A percentile compares a stretch with the other conserved stretches of the same genome.
Conservation (phyloP, 495 filamentous ascomycete genomes). For the Margaritispora aquatica region DNA sequence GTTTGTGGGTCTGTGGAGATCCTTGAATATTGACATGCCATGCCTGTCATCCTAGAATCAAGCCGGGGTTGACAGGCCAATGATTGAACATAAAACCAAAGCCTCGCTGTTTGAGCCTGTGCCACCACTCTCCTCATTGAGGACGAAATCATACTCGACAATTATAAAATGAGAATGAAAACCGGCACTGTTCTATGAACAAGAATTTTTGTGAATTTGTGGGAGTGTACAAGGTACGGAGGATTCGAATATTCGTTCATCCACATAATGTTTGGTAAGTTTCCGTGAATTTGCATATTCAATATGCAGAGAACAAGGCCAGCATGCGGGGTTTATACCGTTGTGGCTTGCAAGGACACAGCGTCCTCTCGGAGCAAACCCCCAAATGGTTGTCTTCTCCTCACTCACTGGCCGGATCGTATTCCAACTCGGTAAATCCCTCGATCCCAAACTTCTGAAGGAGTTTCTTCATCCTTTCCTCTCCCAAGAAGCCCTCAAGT, state of each 20-base stretch:
- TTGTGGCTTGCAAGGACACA: not conserved
- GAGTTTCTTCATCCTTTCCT: slow-evolving; percentile 20
- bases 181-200: too few species aligned
- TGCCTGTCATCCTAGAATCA: not conserved
- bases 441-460: slow-evolving; percentile 29
- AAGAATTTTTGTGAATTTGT: too few species aligned
- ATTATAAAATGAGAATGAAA: not conserved
- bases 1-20: not conserved
- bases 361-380: not conserved
- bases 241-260: too few species aligned
- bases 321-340: not conserved
- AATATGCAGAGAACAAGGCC: too few species aligned
- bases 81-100: not conserved
- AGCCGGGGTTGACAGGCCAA: not conserved
- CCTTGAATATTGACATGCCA: not conserved
- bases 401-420: slow-evolving; percentile 19
- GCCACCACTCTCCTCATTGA: not conserved
- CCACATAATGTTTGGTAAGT: too few species aligned
- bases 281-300: too few species aligned
- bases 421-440: slow-evolving; percentile 36
- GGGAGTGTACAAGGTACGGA: too few species aligned
- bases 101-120: not conserved
- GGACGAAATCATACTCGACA: not conserved
- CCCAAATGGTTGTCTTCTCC: not conserved
- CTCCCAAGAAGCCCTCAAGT: slow-evolving; percentile 28